phyloP scores from a whole-genome alignment of 1,284 basidiomycete species.

The Lentinula novae-zelandiae region DNA sequence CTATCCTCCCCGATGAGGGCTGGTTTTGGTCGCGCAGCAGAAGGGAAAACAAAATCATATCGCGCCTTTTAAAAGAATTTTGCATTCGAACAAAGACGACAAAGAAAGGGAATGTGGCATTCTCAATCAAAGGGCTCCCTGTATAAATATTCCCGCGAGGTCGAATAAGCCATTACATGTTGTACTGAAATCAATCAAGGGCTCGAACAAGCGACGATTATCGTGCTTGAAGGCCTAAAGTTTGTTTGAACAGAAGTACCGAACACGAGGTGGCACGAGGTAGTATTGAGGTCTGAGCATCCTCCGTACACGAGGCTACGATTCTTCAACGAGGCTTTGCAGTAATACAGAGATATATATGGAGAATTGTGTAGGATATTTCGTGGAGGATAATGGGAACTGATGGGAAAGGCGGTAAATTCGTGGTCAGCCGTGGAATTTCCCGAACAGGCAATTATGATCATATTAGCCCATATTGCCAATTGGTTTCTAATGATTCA shows the following conservation, averaged over 20 bases:
- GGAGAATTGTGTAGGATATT: too few species aligned
- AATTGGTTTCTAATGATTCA: background rate
- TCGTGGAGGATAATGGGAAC: too few species aligned
- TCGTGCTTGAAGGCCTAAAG: background rate
- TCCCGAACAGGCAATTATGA: too few species aligned
- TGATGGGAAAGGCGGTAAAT: too few species aligned
- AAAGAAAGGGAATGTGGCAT: background rate
- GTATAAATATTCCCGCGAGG: background rate
- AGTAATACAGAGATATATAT: too few species aligned
- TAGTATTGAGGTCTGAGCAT: background rate
- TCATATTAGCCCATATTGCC: too few species aligned
- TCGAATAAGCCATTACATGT: background rate
- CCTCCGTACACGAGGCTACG: background rate
- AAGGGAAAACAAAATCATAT: background rate
- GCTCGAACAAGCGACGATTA: background rate
- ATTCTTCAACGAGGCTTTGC: background rate
- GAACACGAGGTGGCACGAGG: background rate
- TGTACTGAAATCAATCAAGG: background rate
- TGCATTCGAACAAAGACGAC: background rate
- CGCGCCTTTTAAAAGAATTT: background rate
- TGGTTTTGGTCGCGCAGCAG: background rate
- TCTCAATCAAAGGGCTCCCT: background rate
- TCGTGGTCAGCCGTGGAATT: too few species aligned
- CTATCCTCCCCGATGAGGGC: constrained; percentile 6
- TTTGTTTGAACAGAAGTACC: background rate